Conservation (phyloP, 2,329 filamentous ascomycete genomes). For the Hypoxylon sp. region DNA sequence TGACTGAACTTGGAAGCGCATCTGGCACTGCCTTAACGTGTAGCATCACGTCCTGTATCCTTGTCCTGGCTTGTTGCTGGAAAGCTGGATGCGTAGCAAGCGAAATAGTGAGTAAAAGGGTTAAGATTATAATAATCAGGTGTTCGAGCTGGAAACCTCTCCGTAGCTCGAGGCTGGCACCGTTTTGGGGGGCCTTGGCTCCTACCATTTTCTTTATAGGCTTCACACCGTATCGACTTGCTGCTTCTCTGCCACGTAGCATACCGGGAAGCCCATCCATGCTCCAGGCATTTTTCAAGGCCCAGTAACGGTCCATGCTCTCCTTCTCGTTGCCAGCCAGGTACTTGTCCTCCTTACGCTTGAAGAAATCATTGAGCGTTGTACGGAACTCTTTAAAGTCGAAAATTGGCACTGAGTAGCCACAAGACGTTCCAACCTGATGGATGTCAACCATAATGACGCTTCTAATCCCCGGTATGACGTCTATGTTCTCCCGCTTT, state of each 20-base stretch:
- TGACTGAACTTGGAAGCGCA: conserved; percentile 38
- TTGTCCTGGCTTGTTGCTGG: conserved; percentile 46
- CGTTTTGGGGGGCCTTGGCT: conserved; percentile 51
- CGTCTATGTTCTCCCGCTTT: conserved; percentile 48
- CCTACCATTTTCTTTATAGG: conserved; percentile 61
- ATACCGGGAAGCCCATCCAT: conserved; percentile 59
- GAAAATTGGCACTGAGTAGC: conserved; percentile 59
- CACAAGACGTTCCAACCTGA: conserved; percentile 59
- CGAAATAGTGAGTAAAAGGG: conserved; percentile 45
- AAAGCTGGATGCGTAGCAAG: conserved; percentile 51
- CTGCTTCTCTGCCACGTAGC: no score
- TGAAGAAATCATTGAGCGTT: conserved; percentile 55
- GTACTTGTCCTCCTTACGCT: conserved; percentile 54
- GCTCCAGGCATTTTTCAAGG: conserved; percentile 58
- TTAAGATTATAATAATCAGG: conserved; percentile 35
- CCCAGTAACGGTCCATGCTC: conserved; percentile 60
- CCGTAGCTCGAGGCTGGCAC: conserved; percentile 9
- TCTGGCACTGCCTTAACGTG: conserved; percentile 29
- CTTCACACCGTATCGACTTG: background rate
- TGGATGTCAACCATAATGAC: conserved; percentile 59
- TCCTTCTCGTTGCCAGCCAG: conserved; percentile 56
- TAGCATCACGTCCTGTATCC: conserved; percentile 45
- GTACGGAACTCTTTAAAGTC: conserved; percentile 58
- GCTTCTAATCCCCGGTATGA: conserved; percentile 54
- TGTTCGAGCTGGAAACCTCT: conserved; percentile 35